Base-by-base conservation (phyloP, 2,329 filamentous ascomycete genomes). In the Stagonosporopsis cucurbitacearum region DNA sequence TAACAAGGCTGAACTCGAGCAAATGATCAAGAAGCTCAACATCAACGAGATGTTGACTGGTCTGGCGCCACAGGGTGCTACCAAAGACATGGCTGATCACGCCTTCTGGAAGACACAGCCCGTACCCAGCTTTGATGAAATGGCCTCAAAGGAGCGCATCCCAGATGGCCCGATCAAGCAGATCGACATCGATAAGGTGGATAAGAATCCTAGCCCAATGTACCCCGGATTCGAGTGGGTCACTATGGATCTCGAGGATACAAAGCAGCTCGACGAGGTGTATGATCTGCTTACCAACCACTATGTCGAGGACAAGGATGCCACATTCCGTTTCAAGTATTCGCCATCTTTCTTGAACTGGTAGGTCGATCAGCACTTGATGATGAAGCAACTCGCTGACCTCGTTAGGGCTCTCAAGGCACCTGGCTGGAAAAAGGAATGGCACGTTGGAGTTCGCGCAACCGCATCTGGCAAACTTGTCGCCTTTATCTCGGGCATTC, bases 61-160 rank as follows among this genome's bases (percentile, higher is more conserved):
- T 0, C 77, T 91, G 68, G 89, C 92, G 15, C 82, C 91, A 7
- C 87, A 86, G 59, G 90, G 90, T 52, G 96, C 96, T 70, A 88
- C 87, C 67, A 97, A 96, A 80, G 93, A 97, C 72, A 96, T 97
- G 92, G 92, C 89, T 6, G 91, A 88, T 55, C 97, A 98, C 83
- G 97, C 96, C 78, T 99, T 99, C 80, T 99, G 95, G 95, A 88
- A 92, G 76, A 99, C 95, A 42, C 95, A 99, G 77, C 95, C 95
- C 0, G 95, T 99, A 56, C 90, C 91, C 46, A 88, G 88, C 70
- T 96, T 98, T 71, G 78, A 81, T 43, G 79, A 84, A 47, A 78
- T 81, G 56, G 63, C 59, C 22, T 58, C 55, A 15, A 70, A 68
- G 59, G 70, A 75, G 33, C 71, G 82, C 60, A 72, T 78, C 33